Evolutionary conservation across 257 asterid species (phyloP), one percentile per base, ranked within the genome.

Genomic region (Nicotiana tomentosiformis): DNA sequence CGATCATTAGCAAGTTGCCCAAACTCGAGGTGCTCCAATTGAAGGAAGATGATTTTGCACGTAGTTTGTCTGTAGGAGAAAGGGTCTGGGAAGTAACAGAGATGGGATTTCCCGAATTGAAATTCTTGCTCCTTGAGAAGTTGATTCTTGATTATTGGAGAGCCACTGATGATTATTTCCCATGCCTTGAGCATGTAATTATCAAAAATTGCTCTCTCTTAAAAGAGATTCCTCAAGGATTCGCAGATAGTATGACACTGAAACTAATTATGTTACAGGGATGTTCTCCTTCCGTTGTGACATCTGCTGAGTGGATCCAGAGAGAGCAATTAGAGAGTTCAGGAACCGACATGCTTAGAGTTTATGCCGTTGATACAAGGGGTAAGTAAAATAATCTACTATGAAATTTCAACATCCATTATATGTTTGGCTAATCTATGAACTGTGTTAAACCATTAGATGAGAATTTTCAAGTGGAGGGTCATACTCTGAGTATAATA

Each of bases 201-300:
- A 1, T 33, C 7, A 35, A 5, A 11, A 62, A 4, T 17, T 77
- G 85, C 30, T 12, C 4, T 20, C 8, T 1, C 2, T 32, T 83
- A 53, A 72, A 65, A 33, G 78, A 66, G 33, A 51, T 83, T n/a
- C 78, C 83, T 20, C 7, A 14, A 51, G 85, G 20, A 61, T 68
- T 77, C 23, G 79, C 3, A 23, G 82, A 83, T 18, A 53, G 78
- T 64, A 14, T 39, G n/a, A 83, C 65, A 77, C 18, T 84, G 8
- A 17, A 53, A 17, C 12, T 56, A 56, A 35, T 83, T 55, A 64
- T 77, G 80, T 37, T 66, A 66, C 78, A 55, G 14, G 4, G 39
- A 7, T 55, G 79, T 35, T 26, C 60, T 17, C n/a, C 69, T 10
- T 37, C 72, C 29, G 69, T 64, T 23, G 83, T 64, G 82, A 77